Percentiles rank a stretch among this genome's conserved stretches.
phyloP scores from a whole-genome alignment of 257 asterid genomes.

The Solanum pinnatisectum region DNA sequence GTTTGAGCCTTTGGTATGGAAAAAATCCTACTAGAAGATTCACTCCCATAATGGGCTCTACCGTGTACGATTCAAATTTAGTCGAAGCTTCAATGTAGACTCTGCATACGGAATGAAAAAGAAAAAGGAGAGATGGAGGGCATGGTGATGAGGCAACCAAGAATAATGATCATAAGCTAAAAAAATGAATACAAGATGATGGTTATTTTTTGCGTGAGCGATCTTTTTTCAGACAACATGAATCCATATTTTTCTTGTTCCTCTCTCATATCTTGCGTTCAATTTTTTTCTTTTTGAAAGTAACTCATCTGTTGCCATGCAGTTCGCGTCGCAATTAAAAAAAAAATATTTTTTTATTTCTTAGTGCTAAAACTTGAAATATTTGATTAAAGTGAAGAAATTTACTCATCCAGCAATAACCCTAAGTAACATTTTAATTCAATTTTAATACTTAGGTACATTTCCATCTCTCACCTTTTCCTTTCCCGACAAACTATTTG shows the following conservation, averaged over 20 bases:
- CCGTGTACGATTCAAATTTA: neutral
- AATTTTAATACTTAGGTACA: neutral
- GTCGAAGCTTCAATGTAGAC: rapidly evolving
- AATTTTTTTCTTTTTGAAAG: neutral
- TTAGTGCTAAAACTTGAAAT: neutral
- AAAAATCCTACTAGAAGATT: neutral
- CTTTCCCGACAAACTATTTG: neutral
- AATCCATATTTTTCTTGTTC: constrained; percentile 16
- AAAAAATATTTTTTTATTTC: too few relatives aligned
- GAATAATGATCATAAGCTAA: constrained; percentile 49
- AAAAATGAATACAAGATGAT: constrained; percentile 79
- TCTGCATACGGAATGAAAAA: too few relatives aligned
- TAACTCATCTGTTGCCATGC: neutral
- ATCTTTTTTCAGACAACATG: constrained; percentile 28
- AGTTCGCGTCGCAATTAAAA: neutral
- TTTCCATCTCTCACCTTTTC: neutral
- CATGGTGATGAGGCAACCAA: constrained; percentile 50
- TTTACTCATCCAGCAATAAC: neutral
- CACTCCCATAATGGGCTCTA: neutral
- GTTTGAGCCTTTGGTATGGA: neutral
- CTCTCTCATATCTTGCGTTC: neutral
- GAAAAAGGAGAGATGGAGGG: constrained; percentile 1
- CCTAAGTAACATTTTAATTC: neutral
- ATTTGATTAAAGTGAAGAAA: neutral
- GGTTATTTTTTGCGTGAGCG: constrained; percentile 7